Evolutionary conservation across 352 stramenopile genomes (phyloP), one percentile per base, ranked within the genome.

Genomic region (Pythium pyrilobum): DNA sequence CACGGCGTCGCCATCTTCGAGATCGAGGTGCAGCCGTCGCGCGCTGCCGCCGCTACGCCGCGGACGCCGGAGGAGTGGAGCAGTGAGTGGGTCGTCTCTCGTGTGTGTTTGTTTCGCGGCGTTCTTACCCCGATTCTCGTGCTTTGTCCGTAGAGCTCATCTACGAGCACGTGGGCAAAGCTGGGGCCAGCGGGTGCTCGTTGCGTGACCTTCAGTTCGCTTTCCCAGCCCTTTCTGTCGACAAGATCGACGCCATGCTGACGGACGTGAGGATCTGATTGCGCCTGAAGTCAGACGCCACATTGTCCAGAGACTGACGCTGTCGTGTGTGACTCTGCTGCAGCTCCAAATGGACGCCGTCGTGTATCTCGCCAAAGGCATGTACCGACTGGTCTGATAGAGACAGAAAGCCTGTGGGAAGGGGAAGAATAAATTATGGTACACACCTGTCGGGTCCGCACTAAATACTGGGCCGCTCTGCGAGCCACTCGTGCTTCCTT

Each of bases 271-370:
- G 70, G 11, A 5, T 25, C 25, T 39, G 20, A 18, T 15, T 54
- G 24, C 28, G 18, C 4, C 10, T 40, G n/a, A 9, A 10, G n/a
- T 31, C 13, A 11, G 2, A 21, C 25, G 7, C 10, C 4, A n/a
- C 40, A 24, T 15, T 27, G 15, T 16, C 7, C 7, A 34, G 12
- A 7, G 29, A 34, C 7, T 12, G 29, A 34, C 29, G 7, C 12
- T 43, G 34, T 21, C 5, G 39, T 24, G 42, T 27, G n/a, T 53
- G 25, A 45, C 47, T 68, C 0, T 38, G 23, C 29, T 33, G 0
- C 60, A 87, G 80, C 62, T 89, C 36, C 74, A 88, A 71, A 72
- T 79, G 58, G 76, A 91, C 50, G 77, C 67, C 18, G 66, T 89
- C 23, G 66, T 89, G 15, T 79, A 87, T 59, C 56, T 59, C 31